These are phyloP conservation scores for Colletotrichum horii DNA, from an alignment of 2,329 filamentous ascomycete species.

Conservation along the genomic window DNA sequence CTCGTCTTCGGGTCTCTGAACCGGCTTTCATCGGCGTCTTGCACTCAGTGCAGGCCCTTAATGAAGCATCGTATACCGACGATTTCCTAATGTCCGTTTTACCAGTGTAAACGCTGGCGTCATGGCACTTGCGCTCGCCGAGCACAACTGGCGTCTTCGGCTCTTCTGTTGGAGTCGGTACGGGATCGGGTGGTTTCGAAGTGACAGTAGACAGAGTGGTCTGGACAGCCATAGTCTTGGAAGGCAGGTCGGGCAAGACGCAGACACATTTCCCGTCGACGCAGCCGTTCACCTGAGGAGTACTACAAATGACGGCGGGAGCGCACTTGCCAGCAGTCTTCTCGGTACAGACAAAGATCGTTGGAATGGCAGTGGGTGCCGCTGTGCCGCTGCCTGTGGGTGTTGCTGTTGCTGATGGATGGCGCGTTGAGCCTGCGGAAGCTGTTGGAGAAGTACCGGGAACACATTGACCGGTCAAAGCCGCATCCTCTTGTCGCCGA, in stretches of 20 bases:
- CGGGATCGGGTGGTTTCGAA: background rate
- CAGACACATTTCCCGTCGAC: background rate
- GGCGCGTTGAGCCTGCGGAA: background rate
- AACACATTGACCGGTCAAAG: background rate
- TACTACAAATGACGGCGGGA: background rate
- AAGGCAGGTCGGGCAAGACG: background rate
- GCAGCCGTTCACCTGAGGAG: background rate
- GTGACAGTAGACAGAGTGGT: background rate
- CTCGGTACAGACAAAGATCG: background rate
- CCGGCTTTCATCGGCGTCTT: background rate
- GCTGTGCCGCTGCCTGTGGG: background rate
- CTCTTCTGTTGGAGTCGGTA: fast-evolving
- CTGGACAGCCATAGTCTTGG: fast-evolving
- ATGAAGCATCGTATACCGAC: background rate
- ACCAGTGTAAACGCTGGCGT: background rate
- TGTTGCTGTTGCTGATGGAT: background rate
- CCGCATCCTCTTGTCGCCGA: background rate
- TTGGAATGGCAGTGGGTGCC: background rate
- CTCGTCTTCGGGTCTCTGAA: background rate
- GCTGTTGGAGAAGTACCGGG: background rate
- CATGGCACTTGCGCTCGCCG: background rate
- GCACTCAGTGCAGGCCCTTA: background rate
- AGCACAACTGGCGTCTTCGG: fast-evolving
- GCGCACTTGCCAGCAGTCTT: background rate
- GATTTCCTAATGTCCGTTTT: background rate